Percentiles rank a stretch among this genome's conserved stretches.
Evolutionary conservation across 306 rosid genomes (phyloP).

Genomic region (Hippophae rhamnoides): DNA sequence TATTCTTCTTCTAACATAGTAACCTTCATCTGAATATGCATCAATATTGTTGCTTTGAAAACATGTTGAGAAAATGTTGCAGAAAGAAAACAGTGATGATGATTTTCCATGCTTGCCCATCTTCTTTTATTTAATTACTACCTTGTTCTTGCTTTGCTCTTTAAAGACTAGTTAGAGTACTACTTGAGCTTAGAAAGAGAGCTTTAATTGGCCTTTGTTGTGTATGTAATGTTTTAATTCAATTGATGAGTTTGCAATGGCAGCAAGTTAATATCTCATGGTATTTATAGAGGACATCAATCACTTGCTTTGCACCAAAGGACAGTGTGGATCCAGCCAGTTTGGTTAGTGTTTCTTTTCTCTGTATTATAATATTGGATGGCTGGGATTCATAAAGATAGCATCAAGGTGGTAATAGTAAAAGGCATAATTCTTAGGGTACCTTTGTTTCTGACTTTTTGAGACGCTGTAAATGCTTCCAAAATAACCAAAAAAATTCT

Average conservation of each 20-base stretch:
- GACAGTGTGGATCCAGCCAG: slow-evolving; percentile 5
- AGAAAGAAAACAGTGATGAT: slow-evolving; percentile 45
- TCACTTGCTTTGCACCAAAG: slow-evolving; percentile 2
- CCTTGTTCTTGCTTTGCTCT: neutral
- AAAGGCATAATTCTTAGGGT: too few species aligned
- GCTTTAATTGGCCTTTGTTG: neutral
- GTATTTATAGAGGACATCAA: slow-evolving; percentile 29
- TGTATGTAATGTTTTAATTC: neutral
- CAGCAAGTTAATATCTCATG: slow-evolving; percentile 4
- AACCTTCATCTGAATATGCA: slow-evolving; percentile 42
- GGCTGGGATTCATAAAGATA: slow-evolving; percentile 40
- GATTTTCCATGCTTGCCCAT: slow-evolving; percentile 32
- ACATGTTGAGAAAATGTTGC: slow-evolving; percentile 52
- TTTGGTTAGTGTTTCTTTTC: neutral
- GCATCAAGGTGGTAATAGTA: neutral
- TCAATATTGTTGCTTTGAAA: slow-evolving; percentile 42
- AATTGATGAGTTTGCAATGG: slow-evolving; percentile 9
- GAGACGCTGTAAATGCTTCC: slow-evolving; percentile 16
- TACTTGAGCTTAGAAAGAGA: neutral
- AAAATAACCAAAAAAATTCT: neutral
- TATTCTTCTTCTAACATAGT: slow-evolving; percentile 32
- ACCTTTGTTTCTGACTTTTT: slow-evolving; percentile 7
- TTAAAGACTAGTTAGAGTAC: neutral
- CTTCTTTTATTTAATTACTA: neutral
- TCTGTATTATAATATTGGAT: slow-evolving; percentile 24